Evolutionary conservation across 805 yeast species (phyloP), one percentile per base, ranked within the genome.

Genomic region (Spathaspora gorwiae): DNA sequence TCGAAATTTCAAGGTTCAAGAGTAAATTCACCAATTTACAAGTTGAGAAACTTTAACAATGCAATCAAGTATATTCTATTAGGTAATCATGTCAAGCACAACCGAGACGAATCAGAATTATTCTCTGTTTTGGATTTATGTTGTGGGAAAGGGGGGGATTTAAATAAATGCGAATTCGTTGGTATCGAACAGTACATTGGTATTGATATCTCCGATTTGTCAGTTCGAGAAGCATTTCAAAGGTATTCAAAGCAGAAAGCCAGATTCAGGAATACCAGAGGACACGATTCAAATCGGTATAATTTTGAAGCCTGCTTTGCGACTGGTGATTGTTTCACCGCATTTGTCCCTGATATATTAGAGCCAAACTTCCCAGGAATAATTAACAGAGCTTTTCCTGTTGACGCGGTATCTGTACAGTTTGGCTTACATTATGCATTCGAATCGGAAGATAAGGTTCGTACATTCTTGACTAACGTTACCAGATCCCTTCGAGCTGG

Each of bases 61-160:
- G 87, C 90, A 48, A 84, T 94, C 56, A 94, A 94, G 60, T 87
- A 88, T 60, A 87, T 90, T 58, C 68, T 92, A 7, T 81, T 94
- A 44, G 83, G 84, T 45, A 86, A 84, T 53, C 83, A 73, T 63
- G 80, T 84, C 2, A 69, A 68, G 32, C 54, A 59, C 14, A 52
- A 56, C 12, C 47, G 55, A 8, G 56, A 55, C 7, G 47, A 54
- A 7, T 49, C 56, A 6, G 57, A 53, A 2, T 66, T 70, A 4
- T 58, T 39, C 68, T 79, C 49, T 75, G 77, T 85, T 1, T 68
- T 94, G 14, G 99, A 94, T 59, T 65, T 92, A 45, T 97, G 97
- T 12, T 90, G 98, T 65, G 99, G 99, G 11, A 95, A 94, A 62
- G 99, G 99, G 43, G 99, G 99, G 26, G 99, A 94, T 67, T 68